A percentile compares a stretch with the other conserved stretches of the same genome.
Evolutionary conservation across 1,284 basidiomycete genomes (phyloP).

Genomic region (Irpex lacteus): DNA sequence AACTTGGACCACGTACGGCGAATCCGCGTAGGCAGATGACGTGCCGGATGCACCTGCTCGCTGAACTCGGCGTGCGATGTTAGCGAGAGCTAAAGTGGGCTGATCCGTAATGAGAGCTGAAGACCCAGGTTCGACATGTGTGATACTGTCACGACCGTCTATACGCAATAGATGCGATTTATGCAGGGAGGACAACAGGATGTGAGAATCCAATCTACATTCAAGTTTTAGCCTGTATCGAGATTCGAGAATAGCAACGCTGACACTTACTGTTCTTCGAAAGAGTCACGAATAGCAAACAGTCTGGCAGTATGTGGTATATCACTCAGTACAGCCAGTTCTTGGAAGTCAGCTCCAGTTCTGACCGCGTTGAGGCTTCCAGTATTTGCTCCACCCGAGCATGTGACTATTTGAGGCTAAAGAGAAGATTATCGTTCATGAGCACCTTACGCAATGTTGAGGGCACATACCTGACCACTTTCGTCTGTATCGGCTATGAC

Average conservation of each 20-base stretch:
- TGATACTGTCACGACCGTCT: slow-evolving; percentile 35
- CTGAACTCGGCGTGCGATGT: slow-evolving; percentile 42
- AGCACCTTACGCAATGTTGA: neutral
- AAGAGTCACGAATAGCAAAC: slow-evolving; percentile 62
- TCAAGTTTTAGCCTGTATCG: neutral
- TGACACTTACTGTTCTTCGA: slow-evolving; percentile 47
- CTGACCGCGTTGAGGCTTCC: slow-evolving; percentile 83
- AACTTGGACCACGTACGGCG: slow-evolving; percentile 67
- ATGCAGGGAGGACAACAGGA: slow-evolving; percentile 57
- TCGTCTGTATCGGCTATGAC: slow-evolving; percentile 73
- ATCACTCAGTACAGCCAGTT: slow-evolving; percentile 61
- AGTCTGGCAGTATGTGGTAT: slow-evolving; percentile 56
- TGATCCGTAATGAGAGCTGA: slow-evolving; percentile 43
- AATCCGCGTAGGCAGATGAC: slow-evolving; percentile 44
- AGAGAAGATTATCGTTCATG: neutral
- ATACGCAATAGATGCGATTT: slow-evolving; percentile 53
- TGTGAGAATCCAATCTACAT: slow-evolving; percentile 47
- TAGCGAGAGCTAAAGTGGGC: slow-evolving; percentile 67
- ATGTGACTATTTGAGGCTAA: slow-evolving; percentile 79
- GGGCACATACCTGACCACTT: slow-evolving; percentile 62
- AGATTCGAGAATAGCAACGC: neutral
- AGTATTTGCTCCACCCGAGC: slow-evolving; percentile 81
- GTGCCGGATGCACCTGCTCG: slow-evolving; percentile 15
- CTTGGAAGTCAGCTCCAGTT: slow-evolving; percentile 83
- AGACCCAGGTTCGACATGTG: slow-evolving; percentile 35